phyloP scores from a whole-genome alignment of 1,284 basidiomycete species.

The Neolentinus lepideus region DNA sequence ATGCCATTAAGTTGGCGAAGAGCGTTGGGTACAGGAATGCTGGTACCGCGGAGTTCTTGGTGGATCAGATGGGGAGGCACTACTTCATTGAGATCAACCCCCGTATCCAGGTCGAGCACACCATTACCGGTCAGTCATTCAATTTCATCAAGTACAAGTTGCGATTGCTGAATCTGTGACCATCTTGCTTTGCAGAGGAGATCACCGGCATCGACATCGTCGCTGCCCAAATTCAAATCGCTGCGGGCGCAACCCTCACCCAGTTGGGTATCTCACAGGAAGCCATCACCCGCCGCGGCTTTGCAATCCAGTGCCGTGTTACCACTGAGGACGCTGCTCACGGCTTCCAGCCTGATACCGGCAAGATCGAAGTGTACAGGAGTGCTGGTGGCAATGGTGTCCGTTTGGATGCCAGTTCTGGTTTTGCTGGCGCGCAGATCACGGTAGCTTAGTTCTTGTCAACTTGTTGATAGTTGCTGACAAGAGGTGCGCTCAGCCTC shows the following conservation, averaged over 20 bases:
- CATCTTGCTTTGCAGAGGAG: conserved; percentile 60
- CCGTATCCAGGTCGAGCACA: conserved; percentile 98
- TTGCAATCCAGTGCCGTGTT: conserved; percentile 97
- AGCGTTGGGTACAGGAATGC: conserved; percentile 95
- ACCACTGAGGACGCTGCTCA: conserved; percentile 96
- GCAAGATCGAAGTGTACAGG: conserved; percentile 98
- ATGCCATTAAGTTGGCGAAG: conserved; percentile 93
- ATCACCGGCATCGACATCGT: conserved; percentile 99
- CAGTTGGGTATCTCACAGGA: conserved; percentile 98
- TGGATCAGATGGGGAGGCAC: conserved; percentile 92
- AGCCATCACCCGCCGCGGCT: conserved; percentile 92
- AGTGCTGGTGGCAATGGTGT: conserved; percentile 99
- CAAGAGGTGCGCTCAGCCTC: conserved; percentile 53
- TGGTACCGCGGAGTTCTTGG: conserved; percentile 95
- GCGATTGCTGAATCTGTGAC: conserved; percentile 6
- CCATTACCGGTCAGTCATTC: conserved; percentile 74
- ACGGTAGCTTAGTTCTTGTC: conserved; percentile 56
- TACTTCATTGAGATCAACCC: conserved; percentile 99
- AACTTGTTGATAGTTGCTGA: neutral
- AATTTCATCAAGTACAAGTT: conserved; percentile 5
- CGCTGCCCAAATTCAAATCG: conserved; percentile 97
- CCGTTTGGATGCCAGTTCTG: conserved; percentile 93
- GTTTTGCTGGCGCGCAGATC: conserved; percentile 98
- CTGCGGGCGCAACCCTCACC: conserved; percentile 91
- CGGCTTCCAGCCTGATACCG: conserved; percentile 97